These are phyloP conservation scores for Cadophora sp. DNA, from an alignment of 2,329 filamentous ascomycete genomes.

Conservation along the genomic window DNA sequence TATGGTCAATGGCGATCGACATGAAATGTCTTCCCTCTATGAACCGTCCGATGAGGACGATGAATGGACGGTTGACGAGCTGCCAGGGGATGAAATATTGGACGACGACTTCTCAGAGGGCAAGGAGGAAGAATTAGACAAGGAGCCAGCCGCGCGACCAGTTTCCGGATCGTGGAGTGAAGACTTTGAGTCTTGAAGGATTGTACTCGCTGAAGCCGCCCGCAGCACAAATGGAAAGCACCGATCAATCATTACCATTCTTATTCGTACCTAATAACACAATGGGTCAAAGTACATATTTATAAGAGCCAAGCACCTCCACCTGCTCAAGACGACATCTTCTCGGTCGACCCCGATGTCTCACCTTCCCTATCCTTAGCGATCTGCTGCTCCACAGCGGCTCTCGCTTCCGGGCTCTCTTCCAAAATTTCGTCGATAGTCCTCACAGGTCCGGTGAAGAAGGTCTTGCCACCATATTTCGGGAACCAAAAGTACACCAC, in stretches of 20 bases:
- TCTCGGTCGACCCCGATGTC: slow-evolving; percentile 10
- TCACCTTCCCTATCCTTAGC: slow-evolving; percentile 21
- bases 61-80: neutral
- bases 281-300: neutral
- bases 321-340: slow-evolving; percentile 6
- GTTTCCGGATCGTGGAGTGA: slow-evolving; percentile 11
- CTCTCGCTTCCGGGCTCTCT: slow-evolving; percentile 21
- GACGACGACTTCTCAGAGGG: neutral
- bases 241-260: neutral
- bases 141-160: neutral
- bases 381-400: slow-evolving; percentile 28
- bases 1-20: slow-evolving; percentile 13
- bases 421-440: slow-evolving; percentile 41
- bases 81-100: neutral
- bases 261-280: slow-evolving; percentile 1
- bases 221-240: neutral
- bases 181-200: neutral
- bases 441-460: slow-evolving; percentile 42
- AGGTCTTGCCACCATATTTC: slow-evolving; percentile 41
- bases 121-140: neutral
- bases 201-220: neutral
- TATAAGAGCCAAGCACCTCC: neutral
- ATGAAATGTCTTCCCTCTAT: neutral
- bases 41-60: neutral
- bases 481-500: slow-evolving; percentile 43